Base-by-base conservation (phyloP, 805 yeast species). In the Candida tammaniensis region DNA sequence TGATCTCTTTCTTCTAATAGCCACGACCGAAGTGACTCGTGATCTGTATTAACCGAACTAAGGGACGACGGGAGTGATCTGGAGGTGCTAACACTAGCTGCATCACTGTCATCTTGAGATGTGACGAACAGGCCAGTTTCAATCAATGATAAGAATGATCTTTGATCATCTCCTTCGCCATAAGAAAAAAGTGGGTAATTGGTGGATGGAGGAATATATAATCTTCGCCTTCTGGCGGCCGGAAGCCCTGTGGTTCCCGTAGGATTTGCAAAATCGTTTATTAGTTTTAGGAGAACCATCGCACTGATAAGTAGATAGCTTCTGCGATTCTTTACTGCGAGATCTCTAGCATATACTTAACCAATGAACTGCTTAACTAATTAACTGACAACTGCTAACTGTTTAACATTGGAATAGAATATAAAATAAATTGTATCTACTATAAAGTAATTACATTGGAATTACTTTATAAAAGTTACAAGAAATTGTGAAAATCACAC, bases 151-250 rank as follows among this genome's bases (percentile, higher is more conserved):
- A 68, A 45, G 38, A 68, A 68, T 6, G 70, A 63, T 20, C 72
- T 46, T 44, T 64, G 70, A 47, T 67, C 72, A 18, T 64, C 70
- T 2, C 67, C 72, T 4, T 52, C 63, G 5, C 73, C 73, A 43
- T 65, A 66, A 33, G 53, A 52, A 44, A 68, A 68, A 17, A 68
- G 45, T 4, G 72, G 73, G 31, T 48, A 50, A 27, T 66, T 60
- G 5, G 73, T 68, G 5, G 70, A 61, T 1, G 72, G 73, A 3
- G 73, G 73, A 13, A 68, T 64, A 46, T 53, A 67, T 14, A 68
- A 49, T 27, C 68, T 47, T 38, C 73, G 48, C 37, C 72, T 50
- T 36, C 70, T 50, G 14, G 63, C 64, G 7, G 59, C 60, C 3
- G 61, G 53, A 9, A 59, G 31, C 10, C 58, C 58, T 22, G 54